phyloP scores from a whole-genome alignment of 2,329 filamentous ascomycete species.

The Ascochyta koolunga region DNA sequence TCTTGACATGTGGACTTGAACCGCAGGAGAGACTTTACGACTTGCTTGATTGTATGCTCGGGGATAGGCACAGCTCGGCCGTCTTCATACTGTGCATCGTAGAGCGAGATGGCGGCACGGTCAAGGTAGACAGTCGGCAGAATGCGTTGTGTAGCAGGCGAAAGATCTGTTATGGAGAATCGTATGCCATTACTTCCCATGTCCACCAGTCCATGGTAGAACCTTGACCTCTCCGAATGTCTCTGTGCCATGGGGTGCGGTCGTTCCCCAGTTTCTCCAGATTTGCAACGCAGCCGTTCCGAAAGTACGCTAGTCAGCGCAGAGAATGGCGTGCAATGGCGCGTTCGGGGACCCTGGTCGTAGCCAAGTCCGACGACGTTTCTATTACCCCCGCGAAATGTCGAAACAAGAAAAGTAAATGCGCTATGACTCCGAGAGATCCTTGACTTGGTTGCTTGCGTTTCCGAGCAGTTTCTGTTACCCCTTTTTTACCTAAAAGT shows the following conservation, averaged over 20 bases:
- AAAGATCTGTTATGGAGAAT: conserved; percentile 86
- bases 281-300: conserved; percentile 22
- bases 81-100: conserved; percentile 71
- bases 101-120: conserved; percentile 81
- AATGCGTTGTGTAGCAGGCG: conserved; percentile 71
- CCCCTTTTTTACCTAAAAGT: conserved; percentile 38
- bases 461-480: conserved; percentile 34
- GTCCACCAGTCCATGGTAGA: conserved; percentile 44
- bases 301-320: conserved; percentile 18
- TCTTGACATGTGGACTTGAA: conserved; percentile 75
- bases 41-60: conserved; percentile 65
- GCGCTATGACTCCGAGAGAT: conserved; percentile 24
- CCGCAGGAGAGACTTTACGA: conserved; percentile 69
- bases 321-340: conserved; percentile 30
- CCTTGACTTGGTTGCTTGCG: conserved; percentile 17
- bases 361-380: conserved; percentile 21
- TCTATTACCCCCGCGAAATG: conserved; percentile 29
- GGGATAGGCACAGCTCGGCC: conserved; percentile 59
- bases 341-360: conserved; percentile 21
- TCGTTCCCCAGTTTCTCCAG: conserved; percentile 20
- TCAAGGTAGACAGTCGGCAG: conserved; percentile 79
- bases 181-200: conserved; percentile 80
- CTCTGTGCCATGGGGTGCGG: conserved; percentile 11
- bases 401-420: conserved; percentile 22
- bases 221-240: conserved; percentile 22